Conservation (phyloP, 176 grass and related monocot species). For the Metroxylon sagu region DNA sequence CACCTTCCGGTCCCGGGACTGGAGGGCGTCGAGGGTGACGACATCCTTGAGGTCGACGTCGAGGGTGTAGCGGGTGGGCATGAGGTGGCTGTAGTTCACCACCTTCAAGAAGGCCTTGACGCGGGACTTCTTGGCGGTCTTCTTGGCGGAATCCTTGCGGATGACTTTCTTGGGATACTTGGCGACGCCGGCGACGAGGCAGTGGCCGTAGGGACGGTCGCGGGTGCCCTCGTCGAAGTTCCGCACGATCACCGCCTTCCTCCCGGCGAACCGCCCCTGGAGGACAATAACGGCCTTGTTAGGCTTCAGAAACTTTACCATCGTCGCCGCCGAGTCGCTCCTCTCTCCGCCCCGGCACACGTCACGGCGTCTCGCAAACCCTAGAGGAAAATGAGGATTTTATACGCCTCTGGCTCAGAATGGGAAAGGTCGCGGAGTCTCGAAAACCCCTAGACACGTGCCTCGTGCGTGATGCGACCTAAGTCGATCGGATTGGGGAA, state of each 20-base stretch:
- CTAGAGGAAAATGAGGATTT: too few species aligned
- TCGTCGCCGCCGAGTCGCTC: neutral
- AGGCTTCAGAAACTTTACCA: constrained; percentile 10
- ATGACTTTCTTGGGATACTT: constrained; percentile 15
- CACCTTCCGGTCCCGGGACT: constrained; percentile 10
- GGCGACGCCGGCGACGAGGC: constrained; percentile 10
- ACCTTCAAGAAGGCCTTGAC: constrained; percentile 13
- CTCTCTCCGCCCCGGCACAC: too few species aligned
- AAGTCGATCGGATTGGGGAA: too few species aligned
- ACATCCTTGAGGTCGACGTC: constrained; percentile 17
- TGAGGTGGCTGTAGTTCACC: constrained; percentile 8
- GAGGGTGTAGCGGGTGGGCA: constrained; percentile 19
- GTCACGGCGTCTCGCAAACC: too few species aligned
- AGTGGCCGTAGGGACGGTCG: constrained; percentile 7
- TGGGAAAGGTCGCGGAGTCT: too few species aligned
- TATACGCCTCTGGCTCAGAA: too few species aligned
- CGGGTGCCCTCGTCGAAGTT: constrained; percentile 7
- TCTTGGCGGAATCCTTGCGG: constrained; percentile 17
- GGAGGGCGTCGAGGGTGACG: constrained; percentile 2
- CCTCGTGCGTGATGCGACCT: too few species aligned
- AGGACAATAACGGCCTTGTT: constrained; percentile 6
- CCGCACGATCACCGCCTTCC: constrained; percentile 7
- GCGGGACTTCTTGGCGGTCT: constrained; percentile 12
- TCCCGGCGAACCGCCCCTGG: neutral
- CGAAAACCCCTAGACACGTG: too few species aligned